Evolutionary conservation across 805 yeast genomes (phyloP).

Genomic region (Ogataea siamensis): DNA sequence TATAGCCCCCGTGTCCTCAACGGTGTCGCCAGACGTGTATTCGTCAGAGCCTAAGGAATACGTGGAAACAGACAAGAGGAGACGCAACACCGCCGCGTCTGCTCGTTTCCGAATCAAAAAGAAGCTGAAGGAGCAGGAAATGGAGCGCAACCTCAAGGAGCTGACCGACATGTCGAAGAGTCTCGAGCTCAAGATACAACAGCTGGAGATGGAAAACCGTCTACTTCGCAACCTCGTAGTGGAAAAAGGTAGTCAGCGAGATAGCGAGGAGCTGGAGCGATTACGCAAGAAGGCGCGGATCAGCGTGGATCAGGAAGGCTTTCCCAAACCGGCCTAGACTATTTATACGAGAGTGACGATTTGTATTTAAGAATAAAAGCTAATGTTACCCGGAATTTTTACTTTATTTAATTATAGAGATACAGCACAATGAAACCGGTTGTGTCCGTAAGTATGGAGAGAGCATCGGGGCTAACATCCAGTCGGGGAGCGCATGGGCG

Average conservation of each 20-base stretch:
- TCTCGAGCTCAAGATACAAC: slow-evolving; percentile 72
- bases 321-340: slow-evolving; percentile 1
- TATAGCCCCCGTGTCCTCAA: slow-evolving; percentile 8
- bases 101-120: slow-evolving; percentile 92
- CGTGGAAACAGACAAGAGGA: slow-evolving; percentile 65
- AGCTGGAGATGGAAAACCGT: slow-evolving; percentile 90
- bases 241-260: slow-evolving; percentile 65
- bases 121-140: slow-evolving; percentile 87
- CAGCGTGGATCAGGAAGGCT: slow-evolving; percentile 24
- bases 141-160: slow-evolving; percentile 75
- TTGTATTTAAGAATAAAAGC: slow-evolving; percentile 1
- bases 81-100: slow-evolving; percentile 89
- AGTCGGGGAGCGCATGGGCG: slow-evolving; percentile 89
- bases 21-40: slow-evolving; percentile 12
- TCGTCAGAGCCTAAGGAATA: slow-evolving; percentile 8
- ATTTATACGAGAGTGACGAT: neutral
- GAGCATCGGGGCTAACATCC: neutral
- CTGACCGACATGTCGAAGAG: slow-evolving; percentile 63
- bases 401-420: slow-evolving; percentile 1
- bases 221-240: slow-evolving; percentile 79
- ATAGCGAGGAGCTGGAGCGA: slow-evolving; percentile 50
- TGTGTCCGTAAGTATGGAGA: slow-evolving; percentile 30
- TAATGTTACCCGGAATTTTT: slow-evolving; percentile 12
- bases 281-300: slow-evolving; percentile 46
- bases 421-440: slow-evolving; percentile 31